phyloP scores from a whole-genome alignment of 768 basidiomycete genomes.

The Candolleomyces eurysporus region DNA sequence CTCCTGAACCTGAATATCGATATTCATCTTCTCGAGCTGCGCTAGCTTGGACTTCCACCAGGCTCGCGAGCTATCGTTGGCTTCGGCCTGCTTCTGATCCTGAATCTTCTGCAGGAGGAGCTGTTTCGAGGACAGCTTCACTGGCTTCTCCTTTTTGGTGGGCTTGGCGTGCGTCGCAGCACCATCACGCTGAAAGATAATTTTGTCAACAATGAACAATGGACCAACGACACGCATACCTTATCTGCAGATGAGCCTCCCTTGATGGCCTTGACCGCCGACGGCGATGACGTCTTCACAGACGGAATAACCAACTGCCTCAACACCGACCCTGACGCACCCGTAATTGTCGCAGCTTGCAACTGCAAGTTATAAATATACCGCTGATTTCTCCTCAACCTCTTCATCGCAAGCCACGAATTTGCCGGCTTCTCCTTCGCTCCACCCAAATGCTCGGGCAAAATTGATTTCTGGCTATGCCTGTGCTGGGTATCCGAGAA shows the following conservation, averaged over 20 bases:
- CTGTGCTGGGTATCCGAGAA: constrained; percentile 59
- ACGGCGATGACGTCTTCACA: constrained; percentile 21
- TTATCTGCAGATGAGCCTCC: neutral
- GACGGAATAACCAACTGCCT: constrained; percentile 53
- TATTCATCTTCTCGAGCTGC: constrained; percentile 30
- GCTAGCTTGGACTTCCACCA: constrained; percentile 58
- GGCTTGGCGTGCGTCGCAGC: neutral
- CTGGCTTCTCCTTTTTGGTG: constrained; percentile 15
- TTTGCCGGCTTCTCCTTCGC: constrained; percentile 28
- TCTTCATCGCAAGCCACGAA: constrained; percentile 34
- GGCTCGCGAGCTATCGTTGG: constrained; percentile 32
- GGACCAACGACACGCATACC: no score
- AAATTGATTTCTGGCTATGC: constrained; percentile 51
- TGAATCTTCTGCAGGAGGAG: constrained; percentile 40
- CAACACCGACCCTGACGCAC: constrained; percentile 54
- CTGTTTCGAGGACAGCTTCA: constrained; percentile 23
- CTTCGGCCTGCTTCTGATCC: constrained; percentile 42
- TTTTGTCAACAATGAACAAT: neutral
- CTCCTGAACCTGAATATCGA: constrained; percentile 28
- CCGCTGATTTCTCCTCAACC: constrained; percentile 46
- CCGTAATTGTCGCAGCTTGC: constrained; percentile 62
- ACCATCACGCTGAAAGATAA: neutral
- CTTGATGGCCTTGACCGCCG: neutral
- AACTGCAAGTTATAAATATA: constrained; percentile 56
- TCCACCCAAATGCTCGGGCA: constrained; percentile 57